Percentiles rank a stretch among this genome's conserved stretches.
Evolutionary conservation across 1,284 basidiomycete species (phyloP).

Genomic region (Naganishia albida): DNA sequence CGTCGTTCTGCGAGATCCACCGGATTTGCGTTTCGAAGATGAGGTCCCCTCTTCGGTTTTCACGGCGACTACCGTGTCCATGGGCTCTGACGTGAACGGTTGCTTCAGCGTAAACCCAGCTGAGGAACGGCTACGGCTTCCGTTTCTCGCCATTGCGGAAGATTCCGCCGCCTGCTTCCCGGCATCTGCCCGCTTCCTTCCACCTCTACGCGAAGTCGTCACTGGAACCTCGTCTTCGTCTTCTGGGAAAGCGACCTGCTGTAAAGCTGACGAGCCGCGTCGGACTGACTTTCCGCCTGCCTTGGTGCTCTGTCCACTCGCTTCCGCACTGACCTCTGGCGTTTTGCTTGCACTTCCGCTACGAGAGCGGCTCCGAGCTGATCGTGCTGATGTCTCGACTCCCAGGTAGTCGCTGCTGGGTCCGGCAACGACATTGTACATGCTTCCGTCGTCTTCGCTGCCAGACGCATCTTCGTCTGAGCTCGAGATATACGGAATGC

Average conservation of each 20-base stretch:
- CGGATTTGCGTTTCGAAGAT: neutral
- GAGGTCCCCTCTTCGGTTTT: slow-evolving; percentile 3
- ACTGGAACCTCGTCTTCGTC: slow-evolving; percentile 1
- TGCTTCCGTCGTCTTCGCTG: slow-evolving; percentile 9
- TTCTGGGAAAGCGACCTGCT: slow-evolving; percentile 16
- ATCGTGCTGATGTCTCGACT: neutral
- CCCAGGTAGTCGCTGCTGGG: slow-evolving; percentile 11
- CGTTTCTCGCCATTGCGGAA: neutral
- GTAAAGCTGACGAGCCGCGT: slow-evolving; percentile 16
- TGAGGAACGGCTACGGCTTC: neutral
- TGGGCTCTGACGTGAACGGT: neutral
- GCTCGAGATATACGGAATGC: slow-evolving; percentile 21
- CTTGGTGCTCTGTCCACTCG: neutral
- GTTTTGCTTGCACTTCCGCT: slow-evolving; percentile 4
- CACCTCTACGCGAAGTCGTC: neutral
- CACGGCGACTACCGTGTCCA: neutral
- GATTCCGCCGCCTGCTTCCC: neutral
- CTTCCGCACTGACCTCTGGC: neutral
- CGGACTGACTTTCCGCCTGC: neutral
- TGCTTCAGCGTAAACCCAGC: neutral
- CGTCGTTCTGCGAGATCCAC: neutral
- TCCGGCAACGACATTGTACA: slow-evolving; percentile 9
- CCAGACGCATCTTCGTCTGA: slow-evolving; percentile 25
- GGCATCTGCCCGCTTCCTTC: neutral
- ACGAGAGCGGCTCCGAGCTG: slow-evolving; percentile 8